Base-by-base conservation (phyloP, 805 yeast genomes). In the Soucietia sequanensis region DNA sequence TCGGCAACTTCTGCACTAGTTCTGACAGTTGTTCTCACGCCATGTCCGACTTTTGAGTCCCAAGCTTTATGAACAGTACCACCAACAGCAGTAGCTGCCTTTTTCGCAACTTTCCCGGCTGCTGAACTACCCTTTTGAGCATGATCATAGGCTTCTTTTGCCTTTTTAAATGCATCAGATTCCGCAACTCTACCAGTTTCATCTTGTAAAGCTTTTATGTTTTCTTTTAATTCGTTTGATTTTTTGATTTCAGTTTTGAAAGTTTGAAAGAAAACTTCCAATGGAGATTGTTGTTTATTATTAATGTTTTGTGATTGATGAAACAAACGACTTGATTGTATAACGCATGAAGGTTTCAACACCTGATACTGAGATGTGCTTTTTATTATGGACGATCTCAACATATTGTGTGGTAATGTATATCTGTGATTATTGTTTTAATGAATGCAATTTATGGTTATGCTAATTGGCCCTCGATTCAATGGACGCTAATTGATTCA, bases 101-200 rank as follows among this genome's bases (percentile, higher is more conserved):
- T 85, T 51, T 79, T 76, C 36, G 87, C 77, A 27, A 88, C 83
- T 56, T 84, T 78, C 6, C 80, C 77, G n/a, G 80, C 72, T 24
- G 84, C 84, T 13, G 86, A 73, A 13, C 75, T 62, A 10, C 78
- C 75, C 54, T 78, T 80, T 52, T 85, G 93, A 3, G 98, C 96
- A 36, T 71, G 75, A 37, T 84, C 84, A 50, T 83, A 88, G 0
- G 99, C 99, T 41, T 89, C 96, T 55, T 84, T 83, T 22, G 99
- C 99, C 52, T 76, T 79, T 59, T 83, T 86, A 68, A 86, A 90
- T 3, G 98, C 95, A 35, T 89, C 96, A 32, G 93, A 82, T 49
- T 93, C 98, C 21, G 95, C 87, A 59, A 93, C 75, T 50, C 89
- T 80, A 26, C 96, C 98, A 3, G 97, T 87, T 47, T 95, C 98